Evolutionary conservation across 345 rosid genomes (phyloP), one percentile per base, ranked within the genome.

Genomic region (Angophora floribunda): DNA sequence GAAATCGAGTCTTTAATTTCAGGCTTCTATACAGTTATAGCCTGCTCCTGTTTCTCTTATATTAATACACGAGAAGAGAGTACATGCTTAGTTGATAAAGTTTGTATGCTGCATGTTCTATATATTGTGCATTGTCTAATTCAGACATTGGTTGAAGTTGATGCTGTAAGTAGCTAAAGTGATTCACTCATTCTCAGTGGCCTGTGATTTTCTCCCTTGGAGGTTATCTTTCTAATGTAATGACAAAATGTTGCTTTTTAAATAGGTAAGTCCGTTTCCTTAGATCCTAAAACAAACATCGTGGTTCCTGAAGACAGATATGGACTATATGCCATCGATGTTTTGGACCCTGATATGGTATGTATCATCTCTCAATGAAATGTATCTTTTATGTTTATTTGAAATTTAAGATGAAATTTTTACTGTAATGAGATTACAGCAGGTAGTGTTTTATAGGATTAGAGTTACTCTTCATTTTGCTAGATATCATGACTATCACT

Each of bases 311-410:
- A 96, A 89, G 99, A 95, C 21, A 95, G 99, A 95, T 91, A 92
- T 92, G 99, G 99, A 19, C 90, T 97, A 21, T 88, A 91, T 88
- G 99, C 99, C 32, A 95, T 97, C 86, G 99, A 97, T 91, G 91
- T 94, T 59, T 91, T 97, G 94, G 99, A 97, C 93, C 99, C 99
- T 13, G 98, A 97, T 91, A n/a, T 97, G 98, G 99, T 97, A 96
- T 12, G 59, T 44, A 41, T 85, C 51, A 13, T 78, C 67, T 86
- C 47, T 61, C 53, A 36, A 87, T 59, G 49, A 41, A 41, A 75
- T 75, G 28, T 75, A 10, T 41, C 84, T 86, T 87, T 49, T 14
- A 82, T 87, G 67, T 13, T 14, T 89, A 52, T 82, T 59, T 9
- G 61, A 55, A 51, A 16, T 24, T 75, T 21, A 75, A 41, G 84